phyloP scores from a whole-genome alignment of 2,329 filamentous ascomycete genomes.

The Raffaelea albimanens region DNA sequence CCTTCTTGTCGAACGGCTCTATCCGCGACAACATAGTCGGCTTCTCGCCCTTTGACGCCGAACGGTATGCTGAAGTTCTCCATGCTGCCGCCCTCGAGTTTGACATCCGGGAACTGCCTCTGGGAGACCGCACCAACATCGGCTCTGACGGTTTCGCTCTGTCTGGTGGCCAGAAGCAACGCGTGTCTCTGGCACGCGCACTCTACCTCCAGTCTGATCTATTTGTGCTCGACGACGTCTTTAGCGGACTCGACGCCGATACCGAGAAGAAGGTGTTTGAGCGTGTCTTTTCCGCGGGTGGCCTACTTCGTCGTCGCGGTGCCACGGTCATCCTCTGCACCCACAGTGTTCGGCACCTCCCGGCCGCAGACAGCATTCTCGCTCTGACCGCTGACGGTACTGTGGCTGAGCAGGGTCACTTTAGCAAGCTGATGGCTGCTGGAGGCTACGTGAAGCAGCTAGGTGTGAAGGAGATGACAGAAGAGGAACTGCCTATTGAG shows the following conservation, averaged over 20 bases:
- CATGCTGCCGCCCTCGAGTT: constrained; percentile 12
- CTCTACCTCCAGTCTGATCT: constrained; percentile 6
- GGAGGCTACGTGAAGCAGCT: constrained; percentile 22
- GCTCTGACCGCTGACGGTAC: constrained; percentile 28
- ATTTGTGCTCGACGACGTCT: constrained; percentile 12
- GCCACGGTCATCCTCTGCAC: constrained; percentile 23
- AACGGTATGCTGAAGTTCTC: constrained; percentile 7
- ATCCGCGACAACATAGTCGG: constrained; percentile 3
- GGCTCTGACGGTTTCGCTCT: constrained; percentile 14
- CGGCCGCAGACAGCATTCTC: constrained; percentile 35
- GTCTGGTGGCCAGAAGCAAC: constrained; percentile 16
- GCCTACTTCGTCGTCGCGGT: constrained; percentile 15
- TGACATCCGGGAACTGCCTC: constrained; percentile 3
- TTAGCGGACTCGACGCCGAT: constrained; percentile 8
- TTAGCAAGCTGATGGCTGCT: constrained; percentile 24
- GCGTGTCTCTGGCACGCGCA: constrained; percentile 13
- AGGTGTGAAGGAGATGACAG: too few relatives aligned
- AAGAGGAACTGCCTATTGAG: too few relatives aligned
- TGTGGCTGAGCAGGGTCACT: constrained; percentile 33
- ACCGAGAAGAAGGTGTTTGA: constrained; percentile 1
- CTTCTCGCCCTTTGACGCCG: not conserved
- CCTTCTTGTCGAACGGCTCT: constrained; percentile 1
- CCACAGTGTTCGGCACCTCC: constrained; percentile 27
- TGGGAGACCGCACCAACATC: constrained; percentile 13
- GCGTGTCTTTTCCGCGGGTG: constrained; percentile 10